Base-by-base conservation (phyloP, 371 early-diverging fungal genomes). In the Thermomucor indicae-seudaticae region DNA sequence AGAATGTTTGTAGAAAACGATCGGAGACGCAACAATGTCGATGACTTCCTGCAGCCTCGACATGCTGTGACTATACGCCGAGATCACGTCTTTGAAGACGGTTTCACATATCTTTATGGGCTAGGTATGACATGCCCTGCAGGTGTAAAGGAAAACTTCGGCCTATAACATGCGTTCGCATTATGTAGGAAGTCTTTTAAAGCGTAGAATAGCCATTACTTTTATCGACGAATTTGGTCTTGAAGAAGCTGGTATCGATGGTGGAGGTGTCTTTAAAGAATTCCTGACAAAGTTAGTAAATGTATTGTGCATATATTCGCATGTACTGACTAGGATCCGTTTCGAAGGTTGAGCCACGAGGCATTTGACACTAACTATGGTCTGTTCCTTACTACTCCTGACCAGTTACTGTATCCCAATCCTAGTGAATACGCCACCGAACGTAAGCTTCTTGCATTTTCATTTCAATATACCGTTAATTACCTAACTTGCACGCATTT, bases 171-270 rank as follows among this genome's bases (percentile, higher is more conserved):
- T n/a, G n/a, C n/a, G n/a, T n/a, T 16, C 30, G 50, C 39, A 29
- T 28, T 16, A n/a, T 40, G 14, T 53, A 75, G 76, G 78, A 8
- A 38, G 75, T 0, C 62, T 43, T 16, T 67, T 95, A 34, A 92
- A 91, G 57, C 65, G 69, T 16, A 83, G 83, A n/a, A 78, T 97
- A 40, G 75, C 85, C 7, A 95, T 97, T 45, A 72, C 81, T 3
- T 94, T 97, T 75, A 79, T 93, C 23, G 89, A 87, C 60, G 81
- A 86, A 47, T 86, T 88, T 55, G 95, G 95, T 0, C 62, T 92
- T 31, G 70, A 66, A 16, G 98, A 97, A 65, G 92, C 91, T 11
- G 98, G 98, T 2, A 89, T 96, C 51, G 98, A 96, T 64, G 96
- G 95, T 45, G 95, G 95, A 16, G 93, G 85, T 17, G 81, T 86